These are phyloP conservation scores for Septoria linicola DNA, from an alignment of 2,329 filamentous ascomycete genomes.

Conservation along the genomic window DNA sequence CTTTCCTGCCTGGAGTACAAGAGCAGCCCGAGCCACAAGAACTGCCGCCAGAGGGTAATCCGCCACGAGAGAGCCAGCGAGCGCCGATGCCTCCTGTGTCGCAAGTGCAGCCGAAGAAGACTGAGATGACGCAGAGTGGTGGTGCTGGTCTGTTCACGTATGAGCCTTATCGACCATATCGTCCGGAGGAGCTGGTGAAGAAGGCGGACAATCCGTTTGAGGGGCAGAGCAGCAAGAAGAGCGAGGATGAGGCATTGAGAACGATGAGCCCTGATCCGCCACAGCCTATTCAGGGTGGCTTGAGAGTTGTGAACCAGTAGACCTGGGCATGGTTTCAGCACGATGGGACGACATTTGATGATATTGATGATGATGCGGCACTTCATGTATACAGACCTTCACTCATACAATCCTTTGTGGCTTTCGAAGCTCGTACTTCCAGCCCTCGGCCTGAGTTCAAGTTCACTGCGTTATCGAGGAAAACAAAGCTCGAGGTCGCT, in stretches of 20 bases:
- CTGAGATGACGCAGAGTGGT: not conserved
- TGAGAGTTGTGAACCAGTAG: slow-evolving; percentile 1
- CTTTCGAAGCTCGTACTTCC: too few species aligned
- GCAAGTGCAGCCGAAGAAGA: not conserved
- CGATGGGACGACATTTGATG: not conserved
- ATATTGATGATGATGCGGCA: not conserved
- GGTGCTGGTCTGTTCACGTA: not conserved
- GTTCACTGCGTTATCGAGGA: too few species aligned
- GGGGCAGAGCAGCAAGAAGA: not conserved
- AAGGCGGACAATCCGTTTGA: not conserved
- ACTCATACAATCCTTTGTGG: too few species aligned
- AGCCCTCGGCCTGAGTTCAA: too few species aligned
- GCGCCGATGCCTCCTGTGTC: not conserved
- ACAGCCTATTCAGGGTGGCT: not conserved
- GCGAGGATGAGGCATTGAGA: not conserved
- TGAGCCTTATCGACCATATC: slow-evolving; percentile 3
- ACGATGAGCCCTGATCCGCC: not conserved
- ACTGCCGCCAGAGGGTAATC: slow-evolving; percentile 15
- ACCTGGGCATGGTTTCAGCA: too few species aligned
- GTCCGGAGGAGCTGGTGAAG: not conserved
- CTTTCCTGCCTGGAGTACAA: not conserved
- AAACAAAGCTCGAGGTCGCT: too few species aligned
- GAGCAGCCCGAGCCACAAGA: slow-evolving; percentile 17
- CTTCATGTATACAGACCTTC: too few species aligned
- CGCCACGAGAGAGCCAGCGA: not conserved